Evolutionary conservation across 139 green algal species (phyloP), one percentile per base, ranked within the genome.

Genomic region (Chlamydomonas sp.): DNA sequence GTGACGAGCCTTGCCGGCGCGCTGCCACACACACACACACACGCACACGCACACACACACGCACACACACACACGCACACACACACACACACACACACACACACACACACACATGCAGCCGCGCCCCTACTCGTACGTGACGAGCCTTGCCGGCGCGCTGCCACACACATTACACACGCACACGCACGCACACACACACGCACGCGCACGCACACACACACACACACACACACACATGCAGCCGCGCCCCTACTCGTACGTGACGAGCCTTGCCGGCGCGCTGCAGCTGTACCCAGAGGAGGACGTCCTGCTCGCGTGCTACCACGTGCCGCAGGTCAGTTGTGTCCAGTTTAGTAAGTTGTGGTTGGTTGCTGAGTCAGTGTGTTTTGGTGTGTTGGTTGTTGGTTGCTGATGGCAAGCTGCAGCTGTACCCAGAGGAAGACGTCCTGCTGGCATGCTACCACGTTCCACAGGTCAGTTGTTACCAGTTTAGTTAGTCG

Each of bases 371-470:
- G 35, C 30, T 26, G 5, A 28, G 65, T 38, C 33, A 22, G 33
- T 37, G 20, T 50, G 4, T 30, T 29, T 33, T 67, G n/a, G 36
- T 67, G 29, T 48, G 34, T 16, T 61, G 38, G n/a, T 43, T 2
- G 33, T 3, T 48, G 39, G 8, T 60, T 37, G n/a, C n/a, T n/a
- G n/a, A n/a, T 2, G 62, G 60, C 10, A 60, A 71, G n/a, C 88
- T 97, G 85, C 87, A 91, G 34, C 49, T 69, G 43, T 90, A 88
- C 73, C 76, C 72, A 22, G 43, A 74, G 1, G 28, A 81, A 28
- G 80, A 93, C 69, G 63, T 92, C 48, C 82, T 97, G 58, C 76
- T 90, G 36, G 88, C 78, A 1, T 26, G 82, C 48, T 83, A 86
- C 60, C 58, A 79, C 34, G 81, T 85, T 26, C 80, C 80, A 0